Evolutionary conservation across 1,284 basidiomycete genomes (phyloP).

Genomic region (Pascua sp.): DNA sequence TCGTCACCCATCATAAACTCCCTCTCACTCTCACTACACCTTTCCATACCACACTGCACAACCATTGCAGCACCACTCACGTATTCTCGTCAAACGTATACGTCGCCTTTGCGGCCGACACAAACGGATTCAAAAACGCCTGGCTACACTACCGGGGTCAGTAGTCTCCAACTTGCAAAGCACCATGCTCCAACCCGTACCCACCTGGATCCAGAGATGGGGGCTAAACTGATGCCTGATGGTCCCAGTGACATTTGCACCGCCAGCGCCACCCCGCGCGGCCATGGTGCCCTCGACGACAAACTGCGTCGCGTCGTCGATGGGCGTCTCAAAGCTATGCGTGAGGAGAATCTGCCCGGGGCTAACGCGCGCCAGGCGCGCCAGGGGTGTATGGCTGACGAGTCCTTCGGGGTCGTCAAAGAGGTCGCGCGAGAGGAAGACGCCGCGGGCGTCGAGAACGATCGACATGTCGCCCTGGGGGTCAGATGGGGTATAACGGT

Average conservation of each 20-base stretch:
- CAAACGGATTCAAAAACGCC: conserved; percentile 50
- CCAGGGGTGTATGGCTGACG: conserved; percentile 32
- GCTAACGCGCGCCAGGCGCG: conserved; percentile 32
- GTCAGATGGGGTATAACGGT: not conserved
- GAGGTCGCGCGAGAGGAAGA: conserved; percentile 34
- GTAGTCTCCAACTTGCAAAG: conserved; percentile 6
- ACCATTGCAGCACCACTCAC: conserved; percentile 21
- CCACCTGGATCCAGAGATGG: conserved; percentile 44
- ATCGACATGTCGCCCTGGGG: conserved; percentile 36
- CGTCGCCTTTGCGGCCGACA: conserved; percentile 50
- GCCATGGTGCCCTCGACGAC: conserved; percentile 49
- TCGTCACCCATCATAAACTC: too few relatives aligned
- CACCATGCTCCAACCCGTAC: conserved; percentile 11
- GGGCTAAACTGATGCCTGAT: conserved; percentile 54
- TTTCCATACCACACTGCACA: too few relatives aligned
- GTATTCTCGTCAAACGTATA: conserved; percentile 52
- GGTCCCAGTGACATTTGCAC: conserved; percentile 53
- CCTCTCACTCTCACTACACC: too few relatives aligned
- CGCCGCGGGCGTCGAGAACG: conserved; percentile 44
- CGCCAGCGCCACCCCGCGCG: conserved; percentile 46
- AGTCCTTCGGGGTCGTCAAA: conserved; percentile 35
- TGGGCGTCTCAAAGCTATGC: conserved; percentile 48
- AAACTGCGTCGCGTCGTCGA: conserved; percentile 39
- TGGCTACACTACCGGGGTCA: conserved; percentile 18
- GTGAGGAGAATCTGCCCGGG: conserved; percentile 42